Conservation (phyloP, 2,329 filamentous ascomycete genomes). For the Pyricularia pennisetigena region DNA sequence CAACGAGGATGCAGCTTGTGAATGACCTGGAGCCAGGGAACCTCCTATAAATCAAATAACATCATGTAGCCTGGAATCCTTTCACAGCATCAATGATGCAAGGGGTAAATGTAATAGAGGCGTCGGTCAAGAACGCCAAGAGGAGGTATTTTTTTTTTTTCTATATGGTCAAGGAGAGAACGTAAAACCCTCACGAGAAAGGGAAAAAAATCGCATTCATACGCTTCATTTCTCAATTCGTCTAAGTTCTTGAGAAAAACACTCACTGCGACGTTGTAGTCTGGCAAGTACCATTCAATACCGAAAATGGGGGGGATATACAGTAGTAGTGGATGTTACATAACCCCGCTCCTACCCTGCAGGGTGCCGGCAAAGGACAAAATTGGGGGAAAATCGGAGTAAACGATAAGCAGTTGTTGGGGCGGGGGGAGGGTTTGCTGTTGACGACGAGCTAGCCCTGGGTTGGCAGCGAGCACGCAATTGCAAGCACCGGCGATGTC, state of each 20-base stretch:
- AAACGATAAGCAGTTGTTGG: not conserved
- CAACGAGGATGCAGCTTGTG: too few species aligned
- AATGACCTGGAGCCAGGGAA: too few species aligned
- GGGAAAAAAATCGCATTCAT: not conserved
- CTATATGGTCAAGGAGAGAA: not conserved
- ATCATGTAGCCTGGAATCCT: too few species aligned
- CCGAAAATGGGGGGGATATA: not conserved
- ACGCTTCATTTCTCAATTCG: not conserved
- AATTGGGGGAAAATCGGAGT: not conserved
- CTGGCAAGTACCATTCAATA: not conserved
- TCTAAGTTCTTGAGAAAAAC: not conserved
- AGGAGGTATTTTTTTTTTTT: too few species aligned
- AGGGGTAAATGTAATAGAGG: not conserved
- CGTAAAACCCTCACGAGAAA: not conserved
- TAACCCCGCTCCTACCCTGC: not conserved
- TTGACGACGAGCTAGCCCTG: not conserved
- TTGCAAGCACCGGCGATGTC: not conserved
- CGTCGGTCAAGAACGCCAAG: too few species aligned
- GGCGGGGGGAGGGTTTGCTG: not conserved
- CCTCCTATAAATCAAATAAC: too few species aligned
- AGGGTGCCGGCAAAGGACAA: not conserved
- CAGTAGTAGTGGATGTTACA: not conserved
- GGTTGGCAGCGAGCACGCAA: not conserved
- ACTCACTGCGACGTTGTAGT: not conserved
- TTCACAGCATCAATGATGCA: too few species aligned